phyloP scores from a whole-genome alignment of 169 alveolate genomes.

The Cryptosporidium xiaoi region DNA sequence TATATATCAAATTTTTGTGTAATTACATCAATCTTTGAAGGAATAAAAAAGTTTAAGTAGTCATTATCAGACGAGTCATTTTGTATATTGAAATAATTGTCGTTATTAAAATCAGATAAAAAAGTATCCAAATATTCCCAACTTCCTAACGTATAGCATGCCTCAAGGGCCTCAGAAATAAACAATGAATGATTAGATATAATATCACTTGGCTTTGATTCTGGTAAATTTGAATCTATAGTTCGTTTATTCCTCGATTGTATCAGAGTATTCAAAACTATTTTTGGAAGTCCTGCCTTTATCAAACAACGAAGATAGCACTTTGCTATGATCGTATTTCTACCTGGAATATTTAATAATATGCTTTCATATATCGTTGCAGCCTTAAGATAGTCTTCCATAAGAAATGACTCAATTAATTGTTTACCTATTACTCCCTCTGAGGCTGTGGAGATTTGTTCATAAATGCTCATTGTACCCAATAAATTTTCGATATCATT shows the following conservation, averaged over 20 bases:
- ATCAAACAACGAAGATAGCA: slow-evolving; percentile 46
- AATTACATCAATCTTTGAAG: slow-evolving; percentile 52
- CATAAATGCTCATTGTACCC: slow-evolving; percentile 63
- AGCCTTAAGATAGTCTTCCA: slow-evolving; percentile 45
- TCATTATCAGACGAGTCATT: slow-evolving; percentile 6
- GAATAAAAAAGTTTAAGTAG: slow-evolving; percentile 48
- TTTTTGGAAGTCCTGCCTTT: slow-evolving; percentile 59
- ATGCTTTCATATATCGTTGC: slow-evolving; percentile 54
- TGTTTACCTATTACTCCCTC: slow-evolving; percentile 27
- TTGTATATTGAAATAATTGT: not conserved
- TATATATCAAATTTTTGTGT: slow-evolving; percentile 50
- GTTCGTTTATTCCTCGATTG: not conserved
- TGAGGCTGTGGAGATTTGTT: slow-evolving; percentile 12
- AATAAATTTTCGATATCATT: slow-evolving; percentile 51
- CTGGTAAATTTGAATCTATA: not conserved
- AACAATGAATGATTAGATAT: not conserved
- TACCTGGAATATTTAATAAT: slow-evolving; percentile 9
- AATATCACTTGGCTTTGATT: not conserved
- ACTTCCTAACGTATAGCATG: slow-evolving; percentile 49
- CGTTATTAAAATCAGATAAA: slow-evolving; percentile 10
- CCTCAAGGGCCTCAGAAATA: slow-evolving; percentile 67
- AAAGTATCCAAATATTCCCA: slow-evolving; percentile 39
- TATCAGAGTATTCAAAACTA: slow-evolving; percentile 24
- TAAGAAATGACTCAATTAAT: slow-evolving; percentile 22
- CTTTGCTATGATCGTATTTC: slow-evolving; percentile 9